Evolutionary conservation across 345 rosid genomes (phyloP).

Genomic region (Citrus hindsii): DNA sequence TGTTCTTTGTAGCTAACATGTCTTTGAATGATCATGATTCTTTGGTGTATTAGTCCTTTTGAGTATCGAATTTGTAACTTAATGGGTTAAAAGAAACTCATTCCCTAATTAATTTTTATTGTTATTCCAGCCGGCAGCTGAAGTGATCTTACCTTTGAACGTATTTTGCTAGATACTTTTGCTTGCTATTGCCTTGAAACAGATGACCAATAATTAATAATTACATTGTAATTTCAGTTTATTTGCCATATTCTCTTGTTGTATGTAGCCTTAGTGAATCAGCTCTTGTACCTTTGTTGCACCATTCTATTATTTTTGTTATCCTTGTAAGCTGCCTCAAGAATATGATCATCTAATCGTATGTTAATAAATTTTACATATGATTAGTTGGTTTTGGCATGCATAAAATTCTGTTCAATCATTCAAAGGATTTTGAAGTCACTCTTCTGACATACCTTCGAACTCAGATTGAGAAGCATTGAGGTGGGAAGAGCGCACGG

Average conservation of each 20-base stretch:
- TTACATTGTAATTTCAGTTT: not conserved
- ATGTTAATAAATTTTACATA: not conserved
- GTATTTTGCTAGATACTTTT: not conserved
- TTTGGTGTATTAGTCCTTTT: conserved; percentile 26
- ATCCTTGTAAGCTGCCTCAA: not conserved
- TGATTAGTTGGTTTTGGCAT: too few relatives aligned
- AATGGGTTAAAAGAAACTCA: conserved; percentile 14
- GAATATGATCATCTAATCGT: too few relatives aligned
- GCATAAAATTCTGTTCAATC: too few relatives aligned
- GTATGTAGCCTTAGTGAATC: too few relatives aligned
- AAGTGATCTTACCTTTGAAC: not conserved
- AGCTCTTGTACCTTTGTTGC: not conserved
- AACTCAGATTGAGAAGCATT: too few relatives aligned
- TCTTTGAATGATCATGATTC: conserved; percentile 10
- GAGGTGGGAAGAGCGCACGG: too few relatives aligned
- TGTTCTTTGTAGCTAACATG: conserved; percentile 8
- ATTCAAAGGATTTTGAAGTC: too few relatives aligned
- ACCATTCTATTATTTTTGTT: not conserved
- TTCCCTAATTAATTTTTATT: conserved; percentile 19
- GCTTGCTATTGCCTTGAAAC: not conserved
- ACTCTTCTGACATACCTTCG: too few relatives aligned
- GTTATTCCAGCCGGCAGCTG: not conserved
- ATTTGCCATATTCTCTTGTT: too few relatives aligned
- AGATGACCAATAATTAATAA: not conserved
- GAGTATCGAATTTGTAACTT: conserved; percentile 11